Evolutionary conservation across 495 filamentous ascomycete species (phyloP).

Genomic region (Neurospora sp.): DNA sequence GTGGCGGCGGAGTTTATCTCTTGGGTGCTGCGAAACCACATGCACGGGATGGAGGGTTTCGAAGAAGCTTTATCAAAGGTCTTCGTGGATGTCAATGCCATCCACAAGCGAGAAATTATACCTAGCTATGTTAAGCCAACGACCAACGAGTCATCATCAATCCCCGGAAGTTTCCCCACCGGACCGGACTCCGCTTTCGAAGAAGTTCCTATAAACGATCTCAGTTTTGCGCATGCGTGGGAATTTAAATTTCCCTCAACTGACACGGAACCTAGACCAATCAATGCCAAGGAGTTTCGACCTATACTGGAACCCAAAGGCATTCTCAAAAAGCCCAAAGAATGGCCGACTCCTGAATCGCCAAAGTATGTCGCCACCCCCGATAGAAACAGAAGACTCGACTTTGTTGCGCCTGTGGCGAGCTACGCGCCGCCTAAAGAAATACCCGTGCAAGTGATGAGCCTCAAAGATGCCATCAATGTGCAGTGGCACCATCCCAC

Average conservation of each 20-base stretch:
- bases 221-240: conserved; percentile 8
- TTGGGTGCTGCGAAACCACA: neutral
- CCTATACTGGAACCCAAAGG: conserved; percentile 12
- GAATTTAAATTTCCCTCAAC: conserved; percentile 9
- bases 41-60: neutral
- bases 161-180: conserved; percentile 12
- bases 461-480: conserved; percentile 1
- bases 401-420: conserved; percentile 16
- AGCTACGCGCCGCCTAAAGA: conserved; percentile 9
- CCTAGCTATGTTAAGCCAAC: conserved; percentile 13
- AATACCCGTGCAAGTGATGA: conserved; percentile 12
- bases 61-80: conserved; percentile 14
- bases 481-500: neutral
- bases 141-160: neutral
- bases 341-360: conserved; percentile 5
- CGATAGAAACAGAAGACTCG: conserved; percentile 11
- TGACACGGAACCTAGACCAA: neutral
- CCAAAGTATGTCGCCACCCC: conserved; percentile 17
- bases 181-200: conserved; percentile 8
- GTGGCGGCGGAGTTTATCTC: neutral
- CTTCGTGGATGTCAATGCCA: conserved; percentile 27
- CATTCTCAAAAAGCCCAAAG: conserved; percentile 16
- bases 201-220: conserved; percentile 11
- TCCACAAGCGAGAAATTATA: conserved; percentile 28
- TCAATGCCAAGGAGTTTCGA: conserved; percentile 1